Base-by-base conservation (phyloP, 1,139 yeast species). In the Waltiozyma sp. region DNA sequence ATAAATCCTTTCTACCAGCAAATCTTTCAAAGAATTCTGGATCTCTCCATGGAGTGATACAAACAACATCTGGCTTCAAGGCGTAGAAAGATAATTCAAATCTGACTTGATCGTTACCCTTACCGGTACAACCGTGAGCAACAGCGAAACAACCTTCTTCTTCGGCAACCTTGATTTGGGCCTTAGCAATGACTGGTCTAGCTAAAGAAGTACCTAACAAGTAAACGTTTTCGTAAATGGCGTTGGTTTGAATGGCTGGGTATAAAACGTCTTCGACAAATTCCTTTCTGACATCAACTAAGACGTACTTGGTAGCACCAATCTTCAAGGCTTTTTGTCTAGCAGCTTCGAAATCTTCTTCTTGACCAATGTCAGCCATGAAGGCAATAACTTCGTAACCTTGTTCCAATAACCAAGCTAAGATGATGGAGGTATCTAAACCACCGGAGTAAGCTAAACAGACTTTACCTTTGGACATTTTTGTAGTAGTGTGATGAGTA, bases 391-490 rank as follows among this genome's bases (percentile, higher is more conserved):
- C 98, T 69, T 91, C 98, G 67, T 89, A 91, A 52, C 96, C 98
- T 71, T 91, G 78, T 66, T 91, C 98, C 56, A 91, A 76, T 65
- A 91, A 78, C 98, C 98, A 91, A 44, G 97, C 98, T 55, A 91
- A 79, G 59, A 91, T 91, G 49, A 93, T 87, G 37, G 96, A 88
- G 73, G 98, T 91, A 64, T 91, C 98, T 60, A 91, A 78, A 72
- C 98, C 98, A 60, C 98, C 98, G 45, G 97, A 91, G 73, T 91
- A 91, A 45, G 98, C 98, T 66, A 91, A 80, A 77, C 97, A 89
- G 69, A 89, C 97, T 72, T 89, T 89, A 65, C 97, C 97, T 70
- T 89, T 89, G 47, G 94, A 82, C 96, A 88, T 87, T 59, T 41
- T 46, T 38, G 26, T 31, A 21, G 23, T 21, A 21, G 41, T 31